Evolutionary conservation across 2,329 filamentous ascomycete species (phyloP), one percentile per base, ranked within the genome.

Genomic region (Diaporthe sp.): DNA sequence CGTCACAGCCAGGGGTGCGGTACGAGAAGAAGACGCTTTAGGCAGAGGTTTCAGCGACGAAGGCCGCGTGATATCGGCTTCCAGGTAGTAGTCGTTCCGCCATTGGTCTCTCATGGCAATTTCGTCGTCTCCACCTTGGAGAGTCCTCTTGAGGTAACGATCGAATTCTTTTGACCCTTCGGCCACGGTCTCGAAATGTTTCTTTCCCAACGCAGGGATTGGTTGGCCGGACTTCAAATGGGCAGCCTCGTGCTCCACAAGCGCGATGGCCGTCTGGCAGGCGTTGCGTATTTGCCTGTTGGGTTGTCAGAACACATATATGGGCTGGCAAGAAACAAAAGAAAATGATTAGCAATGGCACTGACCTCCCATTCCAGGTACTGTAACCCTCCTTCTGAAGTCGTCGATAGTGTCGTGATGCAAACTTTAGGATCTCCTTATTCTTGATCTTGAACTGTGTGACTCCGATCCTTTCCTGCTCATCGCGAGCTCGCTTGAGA

Each of bases 321-420:
- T 28, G 1, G 25, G 22, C 4, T n/a, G 8, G 9, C 9, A 25
- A 49, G 22, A 25, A 25, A 25, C 4, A 37, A 1, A 53, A 51
- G 13, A 25, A 53, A 12, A 5, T 2, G 3, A n/a, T 12, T n/a
- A n/a, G 12, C 13, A 31, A 42, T 20, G 25, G 4, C 4, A 65
- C 71, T 68, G 22, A 73, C 57, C 71, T 67, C n/a, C 57, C 58
- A 67, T 73, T 73, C 58, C 71, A 73, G 4, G 58, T 73, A n/a
- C 5, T 67, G n/a, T 42, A 55, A 28, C 47, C 34, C 22, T 51
- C 71, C 47, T 68, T 73, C 25, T 68, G 22, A 39, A 57, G 42
- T 28, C 49, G 57, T 20, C 31, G n/a, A 20, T 42, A 73, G 58
- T 73, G 58, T 2, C 60, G 60, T 7, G 31, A 20, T 9, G 39